A percentile compares a stretch with the other conserved stretches of the same genome.
These are phyloP conservation scores for Russula compacta DNA, from an alignment of 768 basidiomycete genomes.

Conservation along the genomic window DNA sequence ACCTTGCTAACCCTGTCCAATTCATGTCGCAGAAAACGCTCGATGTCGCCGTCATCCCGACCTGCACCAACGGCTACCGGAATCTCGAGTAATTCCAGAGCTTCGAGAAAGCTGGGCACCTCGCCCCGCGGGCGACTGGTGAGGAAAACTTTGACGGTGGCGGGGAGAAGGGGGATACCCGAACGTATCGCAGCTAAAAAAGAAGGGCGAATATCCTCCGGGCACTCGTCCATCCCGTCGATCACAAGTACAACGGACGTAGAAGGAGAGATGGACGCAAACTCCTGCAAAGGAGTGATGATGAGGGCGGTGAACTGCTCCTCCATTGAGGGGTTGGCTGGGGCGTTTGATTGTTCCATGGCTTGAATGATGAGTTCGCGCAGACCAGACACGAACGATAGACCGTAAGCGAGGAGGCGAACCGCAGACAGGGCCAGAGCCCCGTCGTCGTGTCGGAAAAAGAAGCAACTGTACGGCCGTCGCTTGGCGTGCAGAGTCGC, in stretches of 20 bases:
- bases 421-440: conserved; percentile 10
- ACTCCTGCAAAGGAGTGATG: conserved; percentile 9
- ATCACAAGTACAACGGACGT: conserved; percentile 15
- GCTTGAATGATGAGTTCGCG: conserved; percentile 5
- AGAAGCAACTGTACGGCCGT: conserved; percentile 18
- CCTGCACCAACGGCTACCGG: neutral
- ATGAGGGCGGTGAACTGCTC: conserved; percentile 18
- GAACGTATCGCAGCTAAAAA: conserved; percentile 3
- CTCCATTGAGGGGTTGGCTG: conserved; percentile 4
- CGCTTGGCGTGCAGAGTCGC: conserved; percentile 8
- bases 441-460: conserved; percentile 15
- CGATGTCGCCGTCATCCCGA: conserved; percentile 12
- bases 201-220: conserved; percentile 1
- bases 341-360: conserved; percentile 3
- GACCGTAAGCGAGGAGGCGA: conserved; percentile 17
- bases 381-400: conserved; percentile 11
- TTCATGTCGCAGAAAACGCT: conserved; percentile 6
- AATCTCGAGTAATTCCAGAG: neutral
- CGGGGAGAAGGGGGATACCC: conserved; percentile 3
- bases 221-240: conserved; percentile 21
- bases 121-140: conserved; percentile 18
- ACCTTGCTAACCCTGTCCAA: neutral
- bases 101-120: neutral
- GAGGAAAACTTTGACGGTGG: conserved; percentile 15
- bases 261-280: neutral